Evolutionary conservation across 1,284 basidiomycete species (phyloP), one percentile per base, ranked within the genome.

Genomic region (Trichosporon ovoides): DNA sequence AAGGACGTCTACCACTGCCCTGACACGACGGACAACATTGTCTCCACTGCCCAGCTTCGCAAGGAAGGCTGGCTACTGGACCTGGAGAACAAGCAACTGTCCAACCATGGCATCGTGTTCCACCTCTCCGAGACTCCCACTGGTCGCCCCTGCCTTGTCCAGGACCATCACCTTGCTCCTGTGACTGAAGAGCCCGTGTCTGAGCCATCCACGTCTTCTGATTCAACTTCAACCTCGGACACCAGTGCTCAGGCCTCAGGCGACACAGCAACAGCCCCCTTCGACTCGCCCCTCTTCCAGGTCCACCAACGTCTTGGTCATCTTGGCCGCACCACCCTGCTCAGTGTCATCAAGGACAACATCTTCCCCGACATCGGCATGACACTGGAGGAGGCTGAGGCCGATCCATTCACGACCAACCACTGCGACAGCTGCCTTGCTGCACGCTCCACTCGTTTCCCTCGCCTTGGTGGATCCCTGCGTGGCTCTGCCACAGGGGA

Each of bases 21-120:
- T 24, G 52, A 53, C 9, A 53, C 52, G 10, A 34, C 28, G 14
- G 52, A 53, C 38, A 40, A 43, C 52, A 53, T 43, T 16, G 16
- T 53, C 31, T 33, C 38, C 3, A 28, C 31, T 13, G 7, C 24
- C 5, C 28, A 19, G 28, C 52, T 53, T 18, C 16, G 22, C 14
- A 10, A 3, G 12, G 24, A 40, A 24, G 52, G 55, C 22, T 40
- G 37, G 46, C n/a, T 19, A 4, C 19, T 56, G 16, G 28, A 51
- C 37, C 55, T 40, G 22, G 55, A 51, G 22, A 49, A 49, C 22
- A 49, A 31, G 46, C 22, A 28, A 9, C 20, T 49, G 12, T 12
- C 13, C 28, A 20, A 24, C 46, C 24, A 49, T 31, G 46, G 46
- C 28, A 14, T 49, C 13, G n/a, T n/a, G 22, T 49, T 49, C 24